Evolutionary conservation across 2,329 filamentous ascomycete species (phyloP), one percentile per base, ranked within the genome.

Genomic region (Fusarium sp.): DNA sequence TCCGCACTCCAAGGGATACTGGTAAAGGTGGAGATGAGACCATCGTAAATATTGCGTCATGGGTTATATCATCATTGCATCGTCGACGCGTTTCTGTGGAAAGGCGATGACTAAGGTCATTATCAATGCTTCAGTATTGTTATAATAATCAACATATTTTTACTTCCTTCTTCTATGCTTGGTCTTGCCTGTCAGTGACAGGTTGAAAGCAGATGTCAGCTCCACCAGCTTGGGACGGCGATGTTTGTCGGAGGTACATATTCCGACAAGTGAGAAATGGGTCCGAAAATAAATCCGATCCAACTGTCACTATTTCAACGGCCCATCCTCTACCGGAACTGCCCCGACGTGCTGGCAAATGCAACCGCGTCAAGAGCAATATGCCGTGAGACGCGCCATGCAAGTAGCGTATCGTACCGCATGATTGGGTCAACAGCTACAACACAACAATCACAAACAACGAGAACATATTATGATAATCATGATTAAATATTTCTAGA

Each of bases 1-100:
- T n/a, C n/a, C n/a, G n/a, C n/a, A n/a, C n/a, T n/a, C n/a, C n/a
- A n/a, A n/a, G n/a, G n/a, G n/a, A n/a, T n/a, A n/a, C 22, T 41
- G 14, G 6, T 31, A 4, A 42, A 42, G 38, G 50, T 53, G 57
- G 65, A 63, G 57, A 38, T 39, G n/a, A 6, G 33, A 62, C 8
- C 8, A 3, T 63, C 65, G 65, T 68, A 68, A 52, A 64, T 47
- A 31, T 68, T 69, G 65, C 65, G 65, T 68, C 65, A 68, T 64
- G 35, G 27, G 65, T 68, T 52, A 64, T 57, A 69, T 68, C 65
- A 53, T 68, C 9, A 68, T 68, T 68, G 50, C 65, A 64, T 64
- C 65, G 41, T 17, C 39, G 13, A 39, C 7, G 10, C 39, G 31
- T 49, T 17, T 5, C 5, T 5, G 1, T 7, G 8, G 50, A 17